Evolutionary conservation across 257 asterid species (phyloP), one percentile per base, ranked within the genome.

Genomic region (Nicotiana undulata): DNA sequence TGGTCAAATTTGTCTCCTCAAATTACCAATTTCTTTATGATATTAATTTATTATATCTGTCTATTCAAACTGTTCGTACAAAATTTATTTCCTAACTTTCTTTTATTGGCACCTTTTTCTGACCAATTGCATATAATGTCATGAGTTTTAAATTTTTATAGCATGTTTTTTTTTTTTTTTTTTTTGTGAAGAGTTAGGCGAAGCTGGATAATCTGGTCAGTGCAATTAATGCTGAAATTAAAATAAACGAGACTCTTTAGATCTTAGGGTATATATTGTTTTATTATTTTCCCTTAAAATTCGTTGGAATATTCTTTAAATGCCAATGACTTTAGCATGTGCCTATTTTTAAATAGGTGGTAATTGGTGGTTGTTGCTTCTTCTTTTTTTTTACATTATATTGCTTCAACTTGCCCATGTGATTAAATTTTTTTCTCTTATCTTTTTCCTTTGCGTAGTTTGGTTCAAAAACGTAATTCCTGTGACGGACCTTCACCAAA

Each of bases 1-100:
- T 74, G 61, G 44, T 74, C 61, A 74, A 74, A 49, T 24, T 74
- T 74, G 61, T 74, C 78, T 74, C 61, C 78, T 49, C 78, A 49
- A 72, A 15, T 24, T 24, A 46, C 7, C 18, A 72, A 2, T 24
- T 46, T 8, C 9, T 52, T 63, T 63, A 9, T 58, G 63, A 58
- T n/a, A 59, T 20, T 44, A 22, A 44, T 44, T 44, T 11, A 46
- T 46, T 13, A 20, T 22, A 44, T 49, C n/a, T 9, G 4, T 72
- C 78, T 15, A 49, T 13, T 72, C 60, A 46, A 44, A 72, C 8
- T 26, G 6, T 46, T 10, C 20, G 28, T 46, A 46, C 22, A 13
- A 72, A 46, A 22, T 7, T 72, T 24, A 46, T 29, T 17, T 4
- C 16, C 61, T 49, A 49, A 46, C 24, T 7, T 22, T 49, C 16